Percentiles rank a stretch among this genome's conserved stretches.
These are phyloP conservation scores for Setaria viridis DNA, from an alignment of 202 grass and related monocot species.

Conservation along the genomic window DNA sequence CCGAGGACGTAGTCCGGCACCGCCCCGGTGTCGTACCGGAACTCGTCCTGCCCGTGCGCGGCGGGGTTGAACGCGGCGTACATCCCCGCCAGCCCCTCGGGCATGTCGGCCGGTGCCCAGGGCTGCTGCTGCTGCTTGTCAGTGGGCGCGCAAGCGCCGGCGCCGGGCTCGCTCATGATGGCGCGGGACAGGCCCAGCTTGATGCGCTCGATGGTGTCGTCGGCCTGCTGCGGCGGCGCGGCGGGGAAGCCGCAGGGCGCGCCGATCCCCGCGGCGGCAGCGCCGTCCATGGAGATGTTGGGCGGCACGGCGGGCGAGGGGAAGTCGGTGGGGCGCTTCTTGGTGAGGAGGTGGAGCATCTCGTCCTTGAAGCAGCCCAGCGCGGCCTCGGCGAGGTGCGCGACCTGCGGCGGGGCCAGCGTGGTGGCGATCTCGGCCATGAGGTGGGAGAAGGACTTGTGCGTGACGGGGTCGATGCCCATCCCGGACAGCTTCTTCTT, in stretches of 20 bases:
- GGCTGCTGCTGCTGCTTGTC: slow-evolving; percentile 34
- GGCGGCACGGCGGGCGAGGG: slow-evolving; percentile 34
- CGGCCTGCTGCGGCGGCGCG: slow-evolving; percentile 38
- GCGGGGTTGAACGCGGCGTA: slow-evolving; percentile 50
- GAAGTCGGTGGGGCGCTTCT: slow-evolving; percentile 63
- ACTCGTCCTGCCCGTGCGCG: slow-evolving; percentile 30
- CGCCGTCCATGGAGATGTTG: neutral
- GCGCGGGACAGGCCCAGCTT: slow-evolving; percentile 80
- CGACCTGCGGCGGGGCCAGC: slow-evolving; percentile 83
- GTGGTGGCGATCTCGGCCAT: slow-evolving; percentile 98
- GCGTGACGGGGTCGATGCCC: slow-evolving; percentile 98
- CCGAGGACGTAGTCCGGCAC: slow-evolving; percentile 52
- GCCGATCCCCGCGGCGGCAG: neutral
- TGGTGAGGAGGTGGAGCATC: slow-evolving; percentile 98
- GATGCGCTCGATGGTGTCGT: slow-evolving; percentile 73
- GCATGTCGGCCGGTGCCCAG: slow-evolving; percentile 43
- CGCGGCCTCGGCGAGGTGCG: slow-evolving; percentile 90
- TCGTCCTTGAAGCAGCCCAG: slow-evolving; percentile 98
- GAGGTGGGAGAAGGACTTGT: slow-evolving; percentile 98
- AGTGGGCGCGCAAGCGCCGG: neutral
- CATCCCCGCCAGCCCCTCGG: slow-evolving; percentile 48
- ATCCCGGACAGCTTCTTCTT: slow-evolving; percentile 99
- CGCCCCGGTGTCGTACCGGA: slow-evolving; percentile 57
- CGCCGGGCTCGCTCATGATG: slow-evolving; percentile 70
- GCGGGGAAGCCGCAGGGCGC: slow-evolving; percentile 26